Evolutionary conservation across 257 asterid species (phyloP).

Genomic region (Solanum rostratum): DNA sequence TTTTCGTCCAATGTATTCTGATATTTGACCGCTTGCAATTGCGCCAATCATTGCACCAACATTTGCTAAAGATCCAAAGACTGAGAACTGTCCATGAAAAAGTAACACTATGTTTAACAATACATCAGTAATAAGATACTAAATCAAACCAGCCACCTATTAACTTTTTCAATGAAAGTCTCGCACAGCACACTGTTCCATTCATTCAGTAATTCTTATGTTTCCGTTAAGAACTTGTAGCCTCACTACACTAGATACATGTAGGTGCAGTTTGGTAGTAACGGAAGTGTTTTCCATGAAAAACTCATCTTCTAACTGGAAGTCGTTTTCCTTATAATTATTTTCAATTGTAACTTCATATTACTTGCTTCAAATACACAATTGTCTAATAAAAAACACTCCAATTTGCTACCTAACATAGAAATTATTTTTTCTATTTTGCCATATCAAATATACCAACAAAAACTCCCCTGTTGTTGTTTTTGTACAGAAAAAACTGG

Average conservation of each 20-base stretch:
- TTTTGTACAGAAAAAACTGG: background rate
- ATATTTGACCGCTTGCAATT: constrained; percentile 84
- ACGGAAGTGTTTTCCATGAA: background rate
- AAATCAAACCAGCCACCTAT: background rate
- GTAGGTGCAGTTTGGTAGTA: background rate
- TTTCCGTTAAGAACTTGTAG: background rate
- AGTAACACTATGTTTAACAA: background rate
- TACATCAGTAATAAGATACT: background rate
- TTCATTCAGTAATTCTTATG: background rate
- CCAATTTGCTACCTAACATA: background rate
- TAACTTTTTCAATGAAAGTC: background rate
- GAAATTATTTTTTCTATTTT: background rate
- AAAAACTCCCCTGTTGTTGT: background rate
- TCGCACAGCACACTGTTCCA: background rate
- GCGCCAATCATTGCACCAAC: constrained; percentile 96
- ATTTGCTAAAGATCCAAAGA: constrained; percentile 85
- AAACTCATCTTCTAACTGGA: background rate
- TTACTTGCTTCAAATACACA: background rate
- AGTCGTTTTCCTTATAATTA: background rate
- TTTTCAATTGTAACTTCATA: background rate
- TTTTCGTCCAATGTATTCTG: constrained; percentile 75
- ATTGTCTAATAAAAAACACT: background rate
- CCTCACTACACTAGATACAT: background rate
- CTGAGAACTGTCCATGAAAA: constrained; percentile 42
- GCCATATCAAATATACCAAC: background rate